Evolutionary conservation across 2,329 filamentous ascomycete genomes (phyloP).

Genomic region (Nothopassalora personata): DNA sequence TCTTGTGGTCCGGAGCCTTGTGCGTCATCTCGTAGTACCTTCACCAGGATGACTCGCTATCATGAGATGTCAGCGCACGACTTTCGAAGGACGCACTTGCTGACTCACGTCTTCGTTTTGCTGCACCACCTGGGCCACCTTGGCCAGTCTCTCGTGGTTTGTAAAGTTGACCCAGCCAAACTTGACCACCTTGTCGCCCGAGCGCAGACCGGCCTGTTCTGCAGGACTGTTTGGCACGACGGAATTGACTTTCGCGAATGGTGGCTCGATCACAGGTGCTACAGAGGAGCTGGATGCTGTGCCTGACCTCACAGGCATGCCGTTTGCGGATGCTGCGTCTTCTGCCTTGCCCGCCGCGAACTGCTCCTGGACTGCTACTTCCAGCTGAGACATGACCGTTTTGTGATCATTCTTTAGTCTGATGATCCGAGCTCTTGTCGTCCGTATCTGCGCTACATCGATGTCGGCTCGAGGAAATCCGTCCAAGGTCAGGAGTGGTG

Average conservation of each 20-base stretch:
- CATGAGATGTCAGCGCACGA: conserved; percentile 11
- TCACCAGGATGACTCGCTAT: conserved; percentile 66
- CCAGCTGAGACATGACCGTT: conserved; percentile 74
- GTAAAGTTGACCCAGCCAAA: conserved; percentile 79
- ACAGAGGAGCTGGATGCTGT: conserved; percentile 12
- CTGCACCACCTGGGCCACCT: conserved; percentile 83
- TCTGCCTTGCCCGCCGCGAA: conserved; percentile 55
- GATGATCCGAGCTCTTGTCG: conserved; percentile 86
- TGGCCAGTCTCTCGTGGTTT: conserved; percentile 81
- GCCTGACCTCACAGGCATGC: conserved; percentile 18
- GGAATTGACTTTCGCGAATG: conserved; percentile 86
- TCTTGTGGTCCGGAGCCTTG: conserved; percentile 55
- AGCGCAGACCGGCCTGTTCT: conserved; percentile 70
- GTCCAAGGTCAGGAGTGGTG: conserved; percentile 76
- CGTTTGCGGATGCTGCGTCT: conserved; percentile 5
- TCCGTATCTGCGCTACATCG: conserved; percentile 92
- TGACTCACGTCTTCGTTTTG: conserved; percentile 78
- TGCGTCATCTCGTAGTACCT: conserved; percentile 50
- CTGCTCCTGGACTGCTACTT: conserved; percentile 80
- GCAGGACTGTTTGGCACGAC: conserved; percentile 76
- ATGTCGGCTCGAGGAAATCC: conserved; percentile 91
- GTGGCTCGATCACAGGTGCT: conserved; percentile 45
- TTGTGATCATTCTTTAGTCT: conserved; percentile 90
- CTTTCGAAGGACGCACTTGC: not conserved
- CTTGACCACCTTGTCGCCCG: conserved; percentile 73